These are phyloP conservation scores for Podosphaera leucotricha DNA, from an alignment of 2,329 filamentous ascomycete genomes.

Conservation along the genomic window DNA sequence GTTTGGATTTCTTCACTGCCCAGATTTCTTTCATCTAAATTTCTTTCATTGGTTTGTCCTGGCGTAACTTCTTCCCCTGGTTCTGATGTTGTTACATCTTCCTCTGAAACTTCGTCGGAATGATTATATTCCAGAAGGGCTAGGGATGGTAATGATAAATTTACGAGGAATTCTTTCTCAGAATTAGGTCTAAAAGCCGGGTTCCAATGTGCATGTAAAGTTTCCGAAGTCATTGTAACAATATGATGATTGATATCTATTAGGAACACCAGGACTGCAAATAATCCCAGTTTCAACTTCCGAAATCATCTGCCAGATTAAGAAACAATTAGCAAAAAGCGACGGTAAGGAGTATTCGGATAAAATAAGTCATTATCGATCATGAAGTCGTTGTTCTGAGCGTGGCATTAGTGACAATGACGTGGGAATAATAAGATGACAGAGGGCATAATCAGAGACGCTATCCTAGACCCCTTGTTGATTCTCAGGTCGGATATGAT, in stretches of 20 bases:
- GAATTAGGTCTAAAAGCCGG: constrained; percentile 27
- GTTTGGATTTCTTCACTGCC: neutral
- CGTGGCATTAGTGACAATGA: neutral
- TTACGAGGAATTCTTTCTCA: constrained; percentile 7
- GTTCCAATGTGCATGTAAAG: constrained; percentile 24
- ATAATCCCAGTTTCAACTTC: neutral
- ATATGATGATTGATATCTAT: neutral
- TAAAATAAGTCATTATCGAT: neutral
- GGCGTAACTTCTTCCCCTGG: too few species aligned
- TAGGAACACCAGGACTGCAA: neutral
- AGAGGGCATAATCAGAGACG: neutral
- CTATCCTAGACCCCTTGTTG: too few species aligned
- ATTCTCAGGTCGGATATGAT: too few species aligned
- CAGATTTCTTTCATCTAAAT: neutral
- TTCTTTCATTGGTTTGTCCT: neutral
- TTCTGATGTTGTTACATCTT: neutral
- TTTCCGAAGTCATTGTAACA: constrained; percentile 21
- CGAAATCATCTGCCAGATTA: neutral
- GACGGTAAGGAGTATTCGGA: neutral
- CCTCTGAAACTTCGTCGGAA: neutral
- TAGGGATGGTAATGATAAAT: constrained; percentile 2
- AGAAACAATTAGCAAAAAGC: neutral
- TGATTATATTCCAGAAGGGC: neutral
- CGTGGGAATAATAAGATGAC: neutral
- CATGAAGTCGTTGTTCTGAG: constrained; percentile 2